A percentile compares a stretch with the other conserved stretches of the same genome.
phyloP scores from a whole-genome alignment of 2,329 filamentous ascomycete genomes.

The Aspergillus thermomutatus region DNA sequence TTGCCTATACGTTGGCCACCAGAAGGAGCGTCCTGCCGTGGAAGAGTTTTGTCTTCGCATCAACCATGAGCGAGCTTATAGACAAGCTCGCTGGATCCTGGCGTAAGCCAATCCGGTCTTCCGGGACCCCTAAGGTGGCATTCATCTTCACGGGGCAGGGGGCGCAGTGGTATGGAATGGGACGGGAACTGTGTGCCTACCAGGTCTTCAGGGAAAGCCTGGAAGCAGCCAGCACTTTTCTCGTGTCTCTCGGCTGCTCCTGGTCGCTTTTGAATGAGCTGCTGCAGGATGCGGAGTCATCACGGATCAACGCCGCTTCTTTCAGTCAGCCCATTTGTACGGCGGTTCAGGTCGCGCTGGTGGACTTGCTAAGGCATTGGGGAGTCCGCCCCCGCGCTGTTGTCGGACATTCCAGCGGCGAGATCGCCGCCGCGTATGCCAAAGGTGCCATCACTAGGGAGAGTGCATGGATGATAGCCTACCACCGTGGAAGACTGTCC shows the following conservation, averaged over 20 bases:
- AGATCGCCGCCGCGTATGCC: constrained; percentile 1
- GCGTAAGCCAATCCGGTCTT: neutral
- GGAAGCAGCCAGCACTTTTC: neutral
- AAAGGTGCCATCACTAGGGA: neutral
- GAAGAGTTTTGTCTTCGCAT: constrained; percentile 1
- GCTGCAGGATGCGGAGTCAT: neutral
- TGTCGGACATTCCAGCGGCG: neutral
- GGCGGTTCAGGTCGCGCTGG: constrained; percentile 16
- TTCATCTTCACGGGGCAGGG: constrained; percentile 21
- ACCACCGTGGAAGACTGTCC: neutral
- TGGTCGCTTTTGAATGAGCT: constrained; percentile 15
- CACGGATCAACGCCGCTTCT: neutral
- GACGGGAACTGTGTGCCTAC: constrained; percentile 2
- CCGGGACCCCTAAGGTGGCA: constrained; percentile 1
- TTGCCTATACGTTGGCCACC: constrained; percentile 12
- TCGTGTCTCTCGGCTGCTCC: constrained; percentile 1
- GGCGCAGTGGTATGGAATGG: constrained; percentile 23
- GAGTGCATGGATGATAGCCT: neutral
- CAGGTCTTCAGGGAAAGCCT: neutral
- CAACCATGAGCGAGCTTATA: neutral
- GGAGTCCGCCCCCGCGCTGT: constrained; percentile 2
- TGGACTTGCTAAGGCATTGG: constrained; percentile 7
- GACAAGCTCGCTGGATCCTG: neutral
- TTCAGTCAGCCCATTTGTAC: constrained; percentile 17
- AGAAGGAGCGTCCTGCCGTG: constrained; percentile 9